Base-by-base conservation (phyloP, 2,329 filamentous ascomycete genomes). In the Pyrenochaeta sp. region DNA sequence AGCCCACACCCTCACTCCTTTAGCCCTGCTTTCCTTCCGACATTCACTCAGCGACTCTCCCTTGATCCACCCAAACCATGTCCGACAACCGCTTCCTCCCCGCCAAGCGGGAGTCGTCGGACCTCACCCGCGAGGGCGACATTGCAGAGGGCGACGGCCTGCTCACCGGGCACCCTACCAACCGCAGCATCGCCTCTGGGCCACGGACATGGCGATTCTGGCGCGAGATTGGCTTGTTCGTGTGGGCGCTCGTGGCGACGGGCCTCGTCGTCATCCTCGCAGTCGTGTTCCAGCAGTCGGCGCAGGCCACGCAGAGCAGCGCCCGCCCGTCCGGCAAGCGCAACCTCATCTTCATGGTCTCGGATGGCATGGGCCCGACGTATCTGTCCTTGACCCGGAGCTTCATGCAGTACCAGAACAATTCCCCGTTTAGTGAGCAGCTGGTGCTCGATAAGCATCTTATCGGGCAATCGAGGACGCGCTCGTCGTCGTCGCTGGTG, bases 311-410 rank as follows among this genome's bases (percentile, higher is more conserved):
- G 13, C 60, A 62, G 26, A 63, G 55, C 44, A 68, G 60, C 24
- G 62, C 67, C 8, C 55, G 58, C 23, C 62, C 78, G 42, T 72
- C 62, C 19, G 83, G 85, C 38, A 99, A 97, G 79, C 83, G 90
- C 41, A 99, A 97, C 72, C 79, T 99, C 39, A 87, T 99, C 61
- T 97, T 99, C 78, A 99, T 99, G 94, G 93, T 99, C 24, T 96
- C 90, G 1, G 94, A 99, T 71, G 94, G 94, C 64, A 99, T 99
- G 94, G 94, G 94, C 0, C 94, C 94, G 6, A 90, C 94, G 7
- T 93, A 90, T 60, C 79, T 99, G 40, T 88, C 88, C 18, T 73
- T 99, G 68, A 96, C 94, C 6, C 82, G 94, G 43, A 89, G 86
- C 66, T 99, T 88, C 75, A 85, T 89, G 56, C 94, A 99, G 72